Evolutionary conservation across 306 rosid species (phyloP), one percentile per base, ranked within the genome.

Genomic region (Trichosanthes cucumerina): DNA sequence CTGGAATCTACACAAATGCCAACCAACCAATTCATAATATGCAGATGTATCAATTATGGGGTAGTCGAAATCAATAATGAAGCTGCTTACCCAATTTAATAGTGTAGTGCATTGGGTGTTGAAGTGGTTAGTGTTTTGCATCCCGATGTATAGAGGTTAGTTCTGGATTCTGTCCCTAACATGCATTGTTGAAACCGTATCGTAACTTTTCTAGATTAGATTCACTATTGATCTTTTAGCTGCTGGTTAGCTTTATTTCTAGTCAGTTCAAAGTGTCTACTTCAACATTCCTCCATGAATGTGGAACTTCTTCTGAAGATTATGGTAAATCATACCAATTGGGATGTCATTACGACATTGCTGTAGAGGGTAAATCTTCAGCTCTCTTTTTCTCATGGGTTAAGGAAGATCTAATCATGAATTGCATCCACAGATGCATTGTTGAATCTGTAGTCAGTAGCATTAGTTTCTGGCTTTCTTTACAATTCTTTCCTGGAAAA

Each of bases 41-140:
- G 87, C 85, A 78, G 21, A 80, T 86, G 90, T 88, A 88, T 83
- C 91, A 83, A 6, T 8, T 87, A 60, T 92, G 97, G 93, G 80
- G 87, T 46, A 84, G 84, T 82, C 96, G 88, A 79, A 79, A 83
- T 75, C 93, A 88, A 65, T 95, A 85, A 69, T 91, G 92, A 91
- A 72, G 88, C 79, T 47, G 24, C 75, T 78, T 57, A 58, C 56
- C 53, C 21, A 33, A 74, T 71, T 28, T 80, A 79, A 24, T 81
- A 70, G 59, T 66, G 76, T 84, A 79, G 83, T 38, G 80, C 88
- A 57, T 76, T 80, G 74, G 84, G 58, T 81, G 53, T 80, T 76
- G 73, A 81, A 82, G 81, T 23, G 74, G 81, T 44, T 62, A 28
- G 68, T 21, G 58, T 60, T 78, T 78, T 78, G 78, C 78, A 74